These are phyloP conservation scores for Tylopilus sp. DNA, from an alignment of 1,284 basidiomycete genomes.

Conservation along the genomic window DNA sequence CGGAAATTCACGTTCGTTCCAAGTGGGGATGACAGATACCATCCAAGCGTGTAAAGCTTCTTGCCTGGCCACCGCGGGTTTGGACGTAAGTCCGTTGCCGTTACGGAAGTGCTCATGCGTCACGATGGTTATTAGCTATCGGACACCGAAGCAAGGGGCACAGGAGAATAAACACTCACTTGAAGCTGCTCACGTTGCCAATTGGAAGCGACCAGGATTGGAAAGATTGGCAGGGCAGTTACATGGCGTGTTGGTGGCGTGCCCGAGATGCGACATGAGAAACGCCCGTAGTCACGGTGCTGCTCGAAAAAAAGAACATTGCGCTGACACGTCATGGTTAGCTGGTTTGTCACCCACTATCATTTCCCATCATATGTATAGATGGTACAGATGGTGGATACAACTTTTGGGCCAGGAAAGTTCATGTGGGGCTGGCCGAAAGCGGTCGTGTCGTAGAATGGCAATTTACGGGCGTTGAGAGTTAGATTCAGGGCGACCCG, in stretches of 20 bases:
- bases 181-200: background rate
- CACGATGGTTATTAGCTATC: conserved; percentile 13
- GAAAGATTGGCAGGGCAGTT: background rate
- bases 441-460: too few relatives aligned
- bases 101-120: conserved; percentile 10
- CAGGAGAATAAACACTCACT: conserved; percentile 8
- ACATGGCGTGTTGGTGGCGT: background rate
- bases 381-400: too few relatives aligned
- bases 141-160: conserved; percentile 1
- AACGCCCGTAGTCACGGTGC: background rate
- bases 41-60: conserved; percentile 4
- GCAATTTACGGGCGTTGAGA: too few relatives aligned
- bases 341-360: background rate
- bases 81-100: conserved; percentile 11
- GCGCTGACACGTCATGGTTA: background rate
- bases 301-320: background rate
- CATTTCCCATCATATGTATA: too few relatives aligned
- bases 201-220: background rate
- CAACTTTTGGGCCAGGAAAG: too few relatives aligned
- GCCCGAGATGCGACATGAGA: background rate
- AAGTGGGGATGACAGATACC: conserved; percentile 5
- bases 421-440: too few relatives aligned
- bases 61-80: conserved; percentile 23
- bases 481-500: too few relatives aligned
- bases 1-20: conserved; percentile 7